phyloP scores from a whole-genome alignment of 2,329 filamentous ascomycete genomes.

The Lecanosticta acicola region DNA sequence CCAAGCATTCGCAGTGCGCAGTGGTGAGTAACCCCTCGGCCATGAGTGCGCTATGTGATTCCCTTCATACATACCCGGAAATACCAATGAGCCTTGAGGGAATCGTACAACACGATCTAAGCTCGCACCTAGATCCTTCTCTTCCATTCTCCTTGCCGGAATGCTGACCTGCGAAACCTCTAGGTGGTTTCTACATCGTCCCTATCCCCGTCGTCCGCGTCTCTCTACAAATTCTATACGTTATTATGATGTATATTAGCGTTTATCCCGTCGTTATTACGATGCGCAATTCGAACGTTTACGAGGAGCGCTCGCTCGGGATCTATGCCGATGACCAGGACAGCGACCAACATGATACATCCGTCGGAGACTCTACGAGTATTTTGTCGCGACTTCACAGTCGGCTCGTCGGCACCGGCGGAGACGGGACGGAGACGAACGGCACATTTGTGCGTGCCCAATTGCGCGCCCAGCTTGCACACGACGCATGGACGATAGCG shows the following conservation, averaged over 20 bases:
- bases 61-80: too few relatives aligned
- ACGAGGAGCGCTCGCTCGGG: conserved; percentile 57
- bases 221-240: conserved; percentile 52
- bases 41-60: too few relatives aligned
- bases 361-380: conserved; percentile 2
- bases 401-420: conserved; percentile 11
- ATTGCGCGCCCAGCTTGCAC: conserved; percentile 42
- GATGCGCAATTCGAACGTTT: conserved; percentile 56
- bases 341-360: background rate
- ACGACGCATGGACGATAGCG: too few relatives aligned
- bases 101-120: too few relatives aligned
- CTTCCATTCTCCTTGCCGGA: too few relatives aligned
- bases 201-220: conserved; percentile 45
- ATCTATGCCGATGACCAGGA: conserved; percentile 45
- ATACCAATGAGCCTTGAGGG: too few relatives aligned
- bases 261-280: conserved; percentile 57
- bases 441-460: conserved; percentile 39
- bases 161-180: too few relatives aligned
- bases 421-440: conserved; percentile 24
- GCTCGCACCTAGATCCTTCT: too few relatives aligned
- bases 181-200: conserved; percentile 45
- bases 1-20: conserved; percentile 50
- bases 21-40: conserved; percentile 27
- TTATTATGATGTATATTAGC: conserved; percentile 63
- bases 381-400: conserved; percentile 11